A percentile compares a stretch with the other conserved stretches of the same genome.
These are phyloP conservation scores for Plasmopara muralis DNA, from an alignment of 352 stramenopile genomes.

Conservation along the genomic window DNA sequence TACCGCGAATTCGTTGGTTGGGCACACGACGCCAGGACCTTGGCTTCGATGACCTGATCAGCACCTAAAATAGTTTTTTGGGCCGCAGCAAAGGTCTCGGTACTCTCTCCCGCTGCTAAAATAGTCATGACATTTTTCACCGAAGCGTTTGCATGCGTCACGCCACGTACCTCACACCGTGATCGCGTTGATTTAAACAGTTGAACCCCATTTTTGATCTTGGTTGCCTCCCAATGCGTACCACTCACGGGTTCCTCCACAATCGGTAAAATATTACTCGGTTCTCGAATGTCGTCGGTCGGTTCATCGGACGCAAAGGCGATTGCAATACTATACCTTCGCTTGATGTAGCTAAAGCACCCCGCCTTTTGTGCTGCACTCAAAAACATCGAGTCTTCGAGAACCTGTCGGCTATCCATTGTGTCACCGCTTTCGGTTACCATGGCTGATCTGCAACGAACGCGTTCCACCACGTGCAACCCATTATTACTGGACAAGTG, in stretches of 20 bases:
- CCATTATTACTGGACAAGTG: constrained; percentile 13
- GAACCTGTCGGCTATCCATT: neutral
- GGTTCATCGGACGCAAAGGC: constrained; percentile 49
- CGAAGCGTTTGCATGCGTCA: constrained; percentile 68
- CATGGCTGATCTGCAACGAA: constrained; percentile 25
- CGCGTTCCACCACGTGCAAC: constrained; percentile 5
- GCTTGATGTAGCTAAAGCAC: constrained; percentile 81
- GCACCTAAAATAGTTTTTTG: constrained; percentile 55
- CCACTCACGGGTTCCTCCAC: constrained; percentile 17
- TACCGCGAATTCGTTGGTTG: constrained; percentile 45
- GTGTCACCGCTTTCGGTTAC: constrained; percentile 1
- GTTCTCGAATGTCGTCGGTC: constrained; percentile 19
- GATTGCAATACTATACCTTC: constrained; percentile 59
- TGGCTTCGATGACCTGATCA: constrained; percentile 62
- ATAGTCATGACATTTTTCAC: constrained; percentile 82
- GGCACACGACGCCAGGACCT: constrained; percentile 60
- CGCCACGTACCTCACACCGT: constrained; percentile 63
- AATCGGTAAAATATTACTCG: constrained; percentile 24
- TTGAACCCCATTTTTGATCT: constrained; percentile 65
- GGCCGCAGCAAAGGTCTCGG: constrained; percentile 46
- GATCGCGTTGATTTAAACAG: constrained; percentile 63
- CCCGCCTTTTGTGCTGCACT: constrained; percentile 66
- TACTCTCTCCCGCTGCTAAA: constrained; percentile 44
- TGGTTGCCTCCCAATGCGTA: constrained; percentile 55
- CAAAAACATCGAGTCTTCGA: constrained; percentile 22